Evolutionary conservation across 257 asterid species (phyloP).

Genomic region (Verbascum thapsus): DNA sequence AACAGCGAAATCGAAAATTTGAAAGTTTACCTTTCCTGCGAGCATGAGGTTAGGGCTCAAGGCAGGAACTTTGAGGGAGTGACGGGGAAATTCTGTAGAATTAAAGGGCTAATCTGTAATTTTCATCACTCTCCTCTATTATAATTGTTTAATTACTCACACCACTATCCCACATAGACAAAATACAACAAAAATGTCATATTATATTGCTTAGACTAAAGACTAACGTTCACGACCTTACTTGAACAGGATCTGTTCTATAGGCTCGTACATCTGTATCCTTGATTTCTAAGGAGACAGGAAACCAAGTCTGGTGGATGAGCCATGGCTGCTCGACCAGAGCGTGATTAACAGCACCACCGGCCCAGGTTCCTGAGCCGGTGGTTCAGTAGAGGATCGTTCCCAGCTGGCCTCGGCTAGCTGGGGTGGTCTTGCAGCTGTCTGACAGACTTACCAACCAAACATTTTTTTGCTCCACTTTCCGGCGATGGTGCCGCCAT

Average conservation of each 20-base stretch:
- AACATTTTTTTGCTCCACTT: neutral
- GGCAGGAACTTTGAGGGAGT: slow-evolving; percentile 80
- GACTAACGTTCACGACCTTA: neutral
- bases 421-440: neutral
- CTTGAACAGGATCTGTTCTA: slow-evolving; percentile 18
- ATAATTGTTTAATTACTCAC: too few species aligned
- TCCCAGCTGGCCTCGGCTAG: neutral
- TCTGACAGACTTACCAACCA: slow-evolving; percentile 6
- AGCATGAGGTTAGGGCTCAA: slow-evolving; percentile 80
- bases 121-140: too few species aligned
- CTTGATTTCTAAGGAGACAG: slow-evolving; percentile 24
- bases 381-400: slow-evolving; percentile 16
- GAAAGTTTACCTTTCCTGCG: slow-evolving; percentile 59
- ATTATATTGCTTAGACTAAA: too few species aligned
- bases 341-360: slow-evolving; percentile 4
- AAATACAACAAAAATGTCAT: too few species aligned
- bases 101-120: too few species aligned
- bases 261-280: slow-evolving; percentile 24
- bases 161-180: too few species aligned
- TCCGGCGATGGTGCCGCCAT: too few species aligned
- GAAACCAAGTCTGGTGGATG: slow-evolving; percentile 22
- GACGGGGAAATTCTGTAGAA: slow-evolving; percentile 47
- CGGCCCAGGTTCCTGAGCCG: neutral
- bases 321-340: slow-evolving; percentile 2
- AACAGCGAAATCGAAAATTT: neutral